These are phyloP conservation scores for Rhododendron simsii DNA, from an alignment of 148 eudicot genomes.

Conservation along the genomic window DNA sequence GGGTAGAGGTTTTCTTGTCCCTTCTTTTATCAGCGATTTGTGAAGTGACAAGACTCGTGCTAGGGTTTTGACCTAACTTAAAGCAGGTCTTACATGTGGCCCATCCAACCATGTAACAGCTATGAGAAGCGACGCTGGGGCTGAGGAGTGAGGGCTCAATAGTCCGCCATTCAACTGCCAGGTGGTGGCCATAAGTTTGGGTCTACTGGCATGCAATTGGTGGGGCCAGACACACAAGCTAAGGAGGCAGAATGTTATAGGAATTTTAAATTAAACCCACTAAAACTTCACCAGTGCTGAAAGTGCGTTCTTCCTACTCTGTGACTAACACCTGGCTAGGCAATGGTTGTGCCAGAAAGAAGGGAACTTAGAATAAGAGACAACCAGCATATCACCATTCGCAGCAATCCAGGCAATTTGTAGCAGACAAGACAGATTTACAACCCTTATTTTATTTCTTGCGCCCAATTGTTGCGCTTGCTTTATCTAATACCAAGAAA, in stretches of 20 bases:
- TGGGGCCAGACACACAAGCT: background rate
- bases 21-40: background rate
- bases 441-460: background rate
- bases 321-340: slow-evolving; percentile 42
- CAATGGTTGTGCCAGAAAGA: slow-evolving; percentile 24
- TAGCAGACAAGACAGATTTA: slow-evolving; percentile 2
- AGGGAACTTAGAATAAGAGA: slow-evolving; percentile 33
- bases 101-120: background rate
- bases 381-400: slow-evolving; percentile 38
- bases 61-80: background rate
- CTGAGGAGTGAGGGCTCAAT: background rate
- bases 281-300: slow-evolving; percentile 13
- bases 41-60: background rate
- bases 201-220: background rate
- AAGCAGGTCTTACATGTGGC: background rate
- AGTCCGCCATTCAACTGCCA: slow-evolving; percentile 4
- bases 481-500: slow-evolving; percentile 27
- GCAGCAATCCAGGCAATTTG: slow-evolving; percentile 26
- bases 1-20: background rate
- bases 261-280: background rate
- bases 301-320: slow-evolving; percentile 25
- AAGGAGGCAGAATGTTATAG: background rate
- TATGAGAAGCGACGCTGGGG: background rate
- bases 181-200: background rate
- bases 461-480: background rate